phyloP scores from a whole-genome alignment of 1,139 yeast genomes.

The Zygotorulaspora mrakii region DNA sequence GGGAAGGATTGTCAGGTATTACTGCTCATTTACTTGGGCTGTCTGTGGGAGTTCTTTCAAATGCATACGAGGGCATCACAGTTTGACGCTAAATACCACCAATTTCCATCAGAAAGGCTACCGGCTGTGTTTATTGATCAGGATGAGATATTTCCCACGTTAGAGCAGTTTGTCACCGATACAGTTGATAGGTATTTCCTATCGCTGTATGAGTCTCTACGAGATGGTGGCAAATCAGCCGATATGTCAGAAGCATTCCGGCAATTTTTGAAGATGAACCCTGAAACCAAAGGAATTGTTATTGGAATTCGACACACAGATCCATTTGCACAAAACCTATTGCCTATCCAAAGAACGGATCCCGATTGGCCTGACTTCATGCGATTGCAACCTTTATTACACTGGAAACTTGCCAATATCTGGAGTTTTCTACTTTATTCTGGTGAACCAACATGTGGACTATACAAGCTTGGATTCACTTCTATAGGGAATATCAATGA shows the following conservation, averaged over 20 bases:
- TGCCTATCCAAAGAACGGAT: slow-evolving; percentile 35
- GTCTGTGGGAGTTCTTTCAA: slow-evolving; percentile 34
- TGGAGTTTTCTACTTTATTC: slow-evolving; percentile 37
- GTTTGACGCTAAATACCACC: slow-evolving; percentile 24
- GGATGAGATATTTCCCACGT: slow-evolving; percentile 30
- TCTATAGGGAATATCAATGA: slow-evolving; percentile 33
- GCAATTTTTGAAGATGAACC: slow-evolving; percentile 24
- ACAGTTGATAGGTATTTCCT: slow-evolving; percentile 29
- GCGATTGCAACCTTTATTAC: slow-evolving; percentile 36
- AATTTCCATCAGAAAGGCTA: slow-evolving; percentile 27
- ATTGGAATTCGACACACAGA: slow-evolving; percentile 37
- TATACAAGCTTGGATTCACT: slow-evolving; percentile 35
- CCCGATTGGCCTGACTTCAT: slow-evolving; percentile 36
- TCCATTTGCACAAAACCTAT: slow-evolving; percentile 32
- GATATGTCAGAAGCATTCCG: slow-evolving; percentile 34
- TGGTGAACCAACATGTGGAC: slow-evolving; percentile 36
- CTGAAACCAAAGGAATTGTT: slow-evolving; percentile 32
- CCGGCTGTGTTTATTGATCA: slow-evolving; percentile 35
- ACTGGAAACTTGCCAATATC: slow-evolving; percentile 34
- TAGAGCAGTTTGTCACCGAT: slow-evolving; percentile 28
- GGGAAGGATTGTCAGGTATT: slow-evolving; percentile 39
- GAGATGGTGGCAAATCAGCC: slow-evolving; percentile 14
- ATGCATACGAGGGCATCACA: slow-evolving; percentile 20
- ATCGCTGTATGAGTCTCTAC: slow-evolving; percentile 31
- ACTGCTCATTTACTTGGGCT: slow-evolving; percentile 32